Base-by-base conservation (phyloP, 2,329 filamentous ascomycete genomes). In the Hymenoscyphus repandus region DNA sequence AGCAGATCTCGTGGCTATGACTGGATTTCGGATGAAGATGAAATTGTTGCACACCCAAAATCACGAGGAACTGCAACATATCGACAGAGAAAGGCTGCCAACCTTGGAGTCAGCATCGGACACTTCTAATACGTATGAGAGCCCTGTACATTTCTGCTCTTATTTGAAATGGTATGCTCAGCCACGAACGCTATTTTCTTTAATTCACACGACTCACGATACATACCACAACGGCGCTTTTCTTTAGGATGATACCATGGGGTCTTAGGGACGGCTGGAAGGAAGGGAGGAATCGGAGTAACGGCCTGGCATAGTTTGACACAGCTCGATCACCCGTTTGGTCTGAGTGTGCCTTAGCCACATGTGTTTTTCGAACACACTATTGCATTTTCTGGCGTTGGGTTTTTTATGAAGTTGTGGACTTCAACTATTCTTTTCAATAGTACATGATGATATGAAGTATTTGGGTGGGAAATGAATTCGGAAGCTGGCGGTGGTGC, bases 211-310 rank as follows among this genome's bases (percentile, higher is more conserved):
- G 27, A 58, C 62, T 63, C 67, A 69, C 72, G 70, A 72, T 51
- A 43, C 40, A 49, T 32, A 53, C 39, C 70, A 71, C 70, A 70
- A 70, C 56, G 61, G 69, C 66, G 32, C 27, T 66, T 64, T 62
- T 66, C 67, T 67, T 52, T 54, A 42, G 41, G 20, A 53, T 56
- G 54, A 55, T 56, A 56, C 54, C 52, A 57, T 38, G 57, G 45
- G 41, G 27, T 30, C 18, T 38, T n/a, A 34, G 10, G 32, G 39
- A 43, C 15, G 36, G 36, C 43, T n/a, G 49, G 48, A 39, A 40
- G 27, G 47, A 43, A 50, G 47, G 47, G 20, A 37, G 47, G 47
- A 49, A 22, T 27, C 22, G 22, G 22, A 27, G 22, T 27, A 27
- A 27, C 22, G 22, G 22, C 22, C 22, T 27, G 22, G 22, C 22